Percentiles rank a stretch among this genome's conserved stretches.
Conservation (phyloP, 768 basidiomycete species). For the Boletus reticulatus region DNA sequence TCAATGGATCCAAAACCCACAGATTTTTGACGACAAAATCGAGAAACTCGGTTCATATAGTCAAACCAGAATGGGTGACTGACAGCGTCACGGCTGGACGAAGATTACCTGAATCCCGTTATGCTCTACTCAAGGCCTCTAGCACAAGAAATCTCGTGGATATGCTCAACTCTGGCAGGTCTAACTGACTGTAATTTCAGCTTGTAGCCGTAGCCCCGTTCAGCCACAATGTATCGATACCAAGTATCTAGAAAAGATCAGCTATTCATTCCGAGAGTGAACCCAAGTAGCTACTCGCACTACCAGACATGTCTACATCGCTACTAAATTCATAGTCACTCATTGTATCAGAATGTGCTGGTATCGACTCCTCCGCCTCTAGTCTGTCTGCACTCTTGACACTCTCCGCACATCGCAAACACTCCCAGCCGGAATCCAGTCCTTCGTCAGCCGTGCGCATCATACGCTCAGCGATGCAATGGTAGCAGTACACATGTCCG, state of each 20-base stretch:
- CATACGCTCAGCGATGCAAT: slow-evolving; percentile 84
- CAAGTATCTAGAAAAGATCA: background rate
- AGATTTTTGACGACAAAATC: slow-evolving; percentile 53
- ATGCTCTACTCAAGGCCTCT: slow-evolving; percentile 45
- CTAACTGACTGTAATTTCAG: slow-evolving; percentile 1
- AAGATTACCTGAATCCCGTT: slow-evolving; percentile 58
- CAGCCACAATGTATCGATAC: slow-evolving; percentile 9
- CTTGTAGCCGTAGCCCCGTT: background rate
- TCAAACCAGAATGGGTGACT: slow-evolving; percentile 72
- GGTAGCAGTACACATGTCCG: slow-evolving; percentile 90
- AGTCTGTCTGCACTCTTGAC: slow-evolving; percentile 65
- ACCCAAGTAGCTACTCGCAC: slow-evolving; percentile 41
- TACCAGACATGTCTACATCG: slow-evolving; percentile 46
- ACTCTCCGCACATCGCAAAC: slow-evolving; percentile 70
- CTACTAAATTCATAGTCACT: slow-evolving; percentile 64
- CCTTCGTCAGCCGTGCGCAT: slow-evolving; percentile 68
- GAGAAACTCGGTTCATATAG: slow-evolving; percentile 53
- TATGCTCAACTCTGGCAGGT: slow-evolving; percentile 32
- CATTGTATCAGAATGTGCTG: slow-evolving; percentile 27
- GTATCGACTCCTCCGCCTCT: slow-evolving; percentile 29
- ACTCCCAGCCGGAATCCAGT: slow-evolving; percentile 65
- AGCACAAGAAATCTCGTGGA: slow-evolving; percentile 38
- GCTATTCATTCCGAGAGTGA: slow-evolving; percentile 29
- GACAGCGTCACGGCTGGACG: slow-evolving; percentile 65
- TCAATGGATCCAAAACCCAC: slow-evolving; percentile 73